These are phyloP conservation scores for Aspergillus viridinutans DNA, from an alignment of 2,329 filamentous ascomycete species.

Conservation along the genomic window DNA sequence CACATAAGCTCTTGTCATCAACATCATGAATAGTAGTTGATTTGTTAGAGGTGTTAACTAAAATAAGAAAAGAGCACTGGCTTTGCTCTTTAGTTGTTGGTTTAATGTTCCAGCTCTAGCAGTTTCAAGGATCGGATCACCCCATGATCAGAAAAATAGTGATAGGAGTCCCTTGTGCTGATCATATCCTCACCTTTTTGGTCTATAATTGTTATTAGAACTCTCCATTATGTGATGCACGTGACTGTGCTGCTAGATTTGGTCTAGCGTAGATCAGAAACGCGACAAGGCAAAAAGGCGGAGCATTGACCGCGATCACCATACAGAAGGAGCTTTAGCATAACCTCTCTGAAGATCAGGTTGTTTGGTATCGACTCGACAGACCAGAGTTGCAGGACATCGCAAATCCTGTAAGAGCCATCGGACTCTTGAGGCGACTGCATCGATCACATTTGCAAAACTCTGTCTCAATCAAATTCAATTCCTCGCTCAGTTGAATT, in stretches of 20 bases:
- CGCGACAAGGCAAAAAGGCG: slow-evolving; percentile 23
- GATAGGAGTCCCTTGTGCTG: neutral
- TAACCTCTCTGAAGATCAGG: slow-evolving; percentile 3
- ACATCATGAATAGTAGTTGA: neutral
- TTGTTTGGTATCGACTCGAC: neutral
- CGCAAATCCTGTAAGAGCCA: neutral
- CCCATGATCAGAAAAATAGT: neutral
- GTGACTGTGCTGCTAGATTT: slow-evolving; percentile 21
- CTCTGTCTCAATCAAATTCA: neutral
- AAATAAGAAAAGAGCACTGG: neutral
- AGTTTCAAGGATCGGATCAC: neutral
- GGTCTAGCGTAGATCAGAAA: slow-evolving; percentile 27
- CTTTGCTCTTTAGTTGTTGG: neutral
- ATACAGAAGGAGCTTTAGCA: slow-evolving; percentile 12
- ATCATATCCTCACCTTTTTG: neutral
- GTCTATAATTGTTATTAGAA: neutral
- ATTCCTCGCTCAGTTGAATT: slow-evolving; percentile 16
- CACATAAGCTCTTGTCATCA: neutral
- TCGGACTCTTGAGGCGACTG: neutral
- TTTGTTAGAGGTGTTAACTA: neutral
- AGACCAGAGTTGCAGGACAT: neutral
- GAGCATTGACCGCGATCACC: slow-evolving; percentile 24
- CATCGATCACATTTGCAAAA: neutral
- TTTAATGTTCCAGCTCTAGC: neutral
- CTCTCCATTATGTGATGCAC: slow-evolving; percentile 10